A percentile compares a stretch with the other conserved stretches of the same genome.
phyloP scores from a whole-genome alignment of 2,329 filamentous ascomycete genomes.

The Hypoxylon sp. region DNA sequence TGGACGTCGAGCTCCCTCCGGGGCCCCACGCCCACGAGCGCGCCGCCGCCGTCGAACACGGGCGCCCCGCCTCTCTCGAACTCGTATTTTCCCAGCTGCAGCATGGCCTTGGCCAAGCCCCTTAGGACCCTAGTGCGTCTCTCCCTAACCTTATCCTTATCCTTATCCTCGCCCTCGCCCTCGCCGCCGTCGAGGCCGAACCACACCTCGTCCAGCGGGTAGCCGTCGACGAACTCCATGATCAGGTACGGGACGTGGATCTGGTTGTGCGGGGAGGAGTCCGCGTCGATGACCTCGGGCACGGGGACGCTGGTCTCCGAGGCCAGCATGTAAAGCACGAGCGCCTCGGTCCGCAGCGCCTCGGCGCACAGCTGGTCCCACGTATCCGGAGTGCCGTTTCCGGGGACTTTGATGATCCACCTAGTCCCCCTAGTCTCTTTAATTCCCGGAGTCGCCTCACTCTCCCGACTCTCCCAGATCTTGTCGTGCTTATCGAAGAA shows the following conservation, averaged over 20 bases:
- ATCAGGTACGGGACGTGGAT: slow-evolving; percentile 43
- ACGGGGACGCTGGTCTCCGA: slow-evolving; percentile 44
- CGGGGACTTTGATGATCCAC: slow-evolving; percentile 51
- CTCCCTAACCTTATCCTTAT: slow-evolving; percentile 7
- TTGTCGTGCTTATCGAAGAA: slow-evolving; percentile 26
- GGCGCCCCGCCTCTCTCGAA: slow-evolving; percentile 47
- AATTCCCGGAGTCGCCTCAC: background rate
- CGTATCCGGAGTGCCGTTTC: slow-evolving; percentile 36
- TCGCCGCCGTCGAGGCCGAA: slow-evolving; percentile 30
- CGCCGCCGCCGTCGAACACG: slow-evolving; percentile 37
- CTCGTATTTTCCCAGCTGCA: slow-evolving; percentile 43
- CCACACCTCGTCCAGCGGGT: slow-evolving; percentile 48
- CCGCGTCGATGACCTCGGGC: slow-evolving; percentile 47
- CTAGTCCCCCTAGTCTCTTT: background rate
- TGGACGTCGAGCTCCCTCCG: slow-evolving; percentile 43
- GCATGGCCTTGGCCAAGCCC: slow-evolving; percentile 44
- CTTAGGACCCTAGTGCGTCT: slow-evolving; percentile 37
- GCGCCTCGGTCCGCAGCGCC: slow-evolving; percentile 45
- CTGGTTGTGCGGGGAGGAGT: slow-evolving; percentile 38
- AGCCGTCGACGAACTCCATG: slow-evolving; percentile 44
- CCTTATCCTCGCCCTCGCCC: slow-evolving; percentile 17
- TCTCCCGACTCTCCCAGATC: background rate
- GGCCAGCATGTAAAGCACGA: slow-evolving; percentile 44
- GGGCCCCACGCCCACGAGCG: slow-evolving; percentile 32
- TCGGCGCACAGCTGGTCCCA: slow-evolving; percentile 44